Percentiles rank a stretch among this genome's conserved stretches.
These are phyloP conservation scores for Physaria fendleri DNA, from an alignment of 345 rosid genomes.

Conservation along the genomic window DNA sequence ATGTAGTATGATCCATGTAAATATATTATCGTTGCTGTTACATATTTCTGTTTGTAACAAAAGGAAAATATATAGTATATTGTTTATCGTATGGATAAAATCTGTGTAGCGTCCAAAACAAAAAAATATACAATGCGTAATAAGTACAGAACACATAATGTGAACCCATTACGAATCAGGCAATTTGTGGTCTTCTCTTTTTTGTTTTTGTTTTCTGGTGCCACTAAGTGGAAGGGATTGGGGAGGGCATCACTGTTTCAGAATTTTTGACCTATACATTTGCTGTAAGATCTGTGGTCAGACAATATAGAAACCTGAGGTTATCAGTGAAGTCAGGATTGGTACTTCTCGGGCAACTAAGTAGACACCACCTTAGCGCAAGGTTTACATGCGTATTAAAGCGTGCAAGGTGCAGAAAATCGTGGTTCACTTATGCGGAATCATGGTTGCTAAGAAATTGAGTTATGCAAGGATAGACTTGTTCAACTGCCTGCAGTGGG, in stretches of 20 bases:
- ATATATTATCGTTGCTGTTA: too few relatives aligned
- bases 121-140: too few relatives aligned
- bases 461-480: slow-evolving; percentile 75
- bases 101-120: too few relatives aligned
- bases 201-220: slow-evolving; percentile 10
- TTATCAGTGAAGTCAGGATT: slow-evolving; percentile 4
- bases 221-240: slow-evolving; percentile 22
- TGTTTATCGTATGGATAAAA: too few relatives aligned
- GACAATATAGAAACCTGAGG: background rate
- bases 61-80: too few relatives aligned
- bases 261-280: slow-evolving; percentile 7
- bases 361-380: background rate
- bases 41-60: too few relatives aligned
- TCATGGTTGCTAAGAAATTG: slow-evolving; percentile 62
- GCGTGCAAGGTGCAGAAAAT: background rate
- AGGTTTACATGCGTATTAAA: background rate
- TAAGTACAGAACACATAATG: too few relatives aligned
- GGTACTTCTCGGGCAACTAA: too few relatives aligned
- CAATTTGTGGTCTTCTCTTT: slow-evolving; percentile 13
- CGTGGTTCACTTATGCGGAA: slow-evolving; percentile 23
- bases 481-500: slow-evolving; percentile 72
- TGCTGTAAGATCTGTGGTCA: background rate
- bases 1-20: slow-evolving; percentile 3
- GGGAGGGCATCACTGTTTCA: slow-evolving; percentile 1
- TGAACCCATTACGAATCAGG: slow-evolving; percentile 26